Percentiles rank a stretch among this genome's conserved stretches.
phyloP scores from a whole-genome alignment of 768 basidiomycete species.

The Lactifluus volemus region DNA sequence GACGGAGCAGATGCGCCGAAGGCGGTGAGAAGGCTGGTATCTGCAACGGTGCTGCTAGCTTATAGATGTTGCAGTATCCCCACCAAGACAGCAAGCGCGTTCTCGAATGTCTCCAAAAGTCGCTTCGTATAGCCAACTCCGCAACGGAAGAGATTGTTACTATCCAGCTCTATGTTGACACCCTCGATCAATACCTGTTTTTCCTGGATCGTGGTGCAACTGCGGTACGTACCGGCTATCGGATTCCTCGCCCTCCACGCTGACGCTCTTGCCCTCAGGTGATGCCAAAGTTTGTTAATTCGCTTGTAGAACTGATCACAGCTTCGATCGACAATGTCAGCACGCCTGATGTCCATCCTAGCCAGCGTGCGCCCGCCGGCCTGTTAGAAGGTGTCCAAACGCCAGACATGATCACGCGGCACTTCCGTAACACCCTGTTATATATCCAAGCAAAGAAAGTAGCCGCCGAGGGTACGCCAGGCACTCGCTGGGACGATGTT shows the following conservation, averaged over 20 bases:
- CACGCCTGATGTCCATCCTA: conserved; percentile 80
- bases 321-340: conserved; percentile 89
- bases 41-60: not conserved
- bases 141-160: conserved; percentile 96
- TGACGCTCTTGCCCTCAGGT: conserved; percentile 40
- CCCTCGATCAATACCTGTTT: conserved; percentile 91
- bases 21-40: conserved; percentile 22
- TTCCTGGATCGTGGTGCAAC: conserved; percentile 92
- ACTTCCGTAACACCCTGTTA: conserved; percentile 84
- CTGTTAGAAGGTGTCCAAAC: conserved; percentile 88
- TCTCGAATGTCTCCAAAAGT: conserved; percentile 94
- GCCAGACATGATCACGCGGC: conserved; percentile 87
- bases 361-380: conserved; percentile 79
- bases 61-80: conserved; percentile 45
- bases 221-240: conserved; percentile 51
- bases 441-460: conserved; percentile 79
- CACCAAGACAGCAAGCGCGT: conserved; percentile 96
- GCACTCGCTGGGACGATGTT: conserved; percentile 68
- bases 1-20: conserved; percentile 30
- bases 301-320: conserved; percentile 91
- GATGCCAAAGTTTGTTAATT: conserved; percentile 94
- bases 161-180: conserved; percentile 92
- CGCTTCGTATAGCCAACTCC: conserved; percentile 90
- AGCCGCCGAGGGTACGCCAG: conserved; percentile 33
- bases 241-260: not conserved